phyloP scores from a whole-genome alignment of 1,284 basidiomycete species.

The Pholiota adiposa region DNA sequence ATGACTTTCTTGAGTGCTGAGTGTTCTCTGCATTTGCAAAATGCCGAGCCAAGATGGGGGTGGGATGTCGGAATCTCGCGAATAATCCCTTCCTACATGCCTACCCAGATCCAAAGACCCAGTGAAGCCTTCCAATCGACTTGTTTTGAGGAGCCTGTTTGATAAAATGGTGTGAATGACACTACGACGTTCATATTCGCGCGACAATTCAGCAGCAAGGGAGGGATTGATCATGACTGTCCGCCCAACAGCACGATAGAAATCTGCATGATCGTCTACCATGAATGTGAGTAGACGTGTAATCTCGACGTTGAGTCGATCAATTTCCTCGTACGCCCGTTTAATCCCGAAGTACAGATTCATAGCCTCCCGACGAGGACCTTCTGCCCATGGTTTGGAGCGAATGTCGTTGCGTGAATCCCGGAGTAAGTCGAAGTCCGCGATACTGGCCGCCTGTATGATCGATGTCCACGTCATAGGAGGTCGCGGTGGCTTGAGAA shows the following conservation, averaged over 20 bases:
- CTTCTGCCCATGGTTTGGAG: slow-evolving; percentile 32
- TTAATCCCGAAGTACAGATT: slow-evolving; percentile 13
- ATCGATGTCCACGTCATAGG: slow-evolving; percentile 9
- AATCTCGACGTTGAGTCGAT: slow-evolving; percentile 10
- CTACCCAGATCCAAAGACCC: not conserved
- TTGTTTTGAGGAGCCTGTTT: too few relatives aligned
- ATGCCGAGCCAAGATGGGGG: not conserved
- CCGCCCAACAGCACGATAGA: not conserved
- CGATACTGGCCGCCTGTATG: slow-evolving; percentile 13
- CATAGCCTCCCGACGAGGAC: slow-evolving; percentile 25
- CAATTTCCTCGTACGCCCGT: slow-evolving; percentile 12
- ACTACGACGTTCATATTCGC: not conserved
- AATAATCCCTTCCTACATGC: not conserved
- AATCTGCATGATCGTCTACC: not conserved
- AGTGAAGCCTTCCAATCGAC: not conserved
- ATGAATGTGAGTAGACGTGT: slow-evolving; percentile 1
- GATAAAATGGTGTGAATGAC: not conserved
- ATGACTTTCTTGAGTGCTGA: too few relatives aligned
- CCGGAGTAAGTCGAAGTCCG: slow-evolving; percentile 35
- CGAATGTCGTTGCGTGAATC: slow-evolving; percentile 32
- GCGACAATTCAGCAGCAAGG: not conserved
- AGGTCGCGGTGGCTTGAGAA: slow-evolving; percentile 25
- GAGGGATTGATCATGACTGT: not conserved
- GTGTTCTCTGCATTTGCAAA: too few relatives aligned
- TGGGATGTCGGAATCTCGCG: not conserved